Conservation (phyloP, 768 basidiomycete species). For the Sarcomyxa edulis region DNA sequence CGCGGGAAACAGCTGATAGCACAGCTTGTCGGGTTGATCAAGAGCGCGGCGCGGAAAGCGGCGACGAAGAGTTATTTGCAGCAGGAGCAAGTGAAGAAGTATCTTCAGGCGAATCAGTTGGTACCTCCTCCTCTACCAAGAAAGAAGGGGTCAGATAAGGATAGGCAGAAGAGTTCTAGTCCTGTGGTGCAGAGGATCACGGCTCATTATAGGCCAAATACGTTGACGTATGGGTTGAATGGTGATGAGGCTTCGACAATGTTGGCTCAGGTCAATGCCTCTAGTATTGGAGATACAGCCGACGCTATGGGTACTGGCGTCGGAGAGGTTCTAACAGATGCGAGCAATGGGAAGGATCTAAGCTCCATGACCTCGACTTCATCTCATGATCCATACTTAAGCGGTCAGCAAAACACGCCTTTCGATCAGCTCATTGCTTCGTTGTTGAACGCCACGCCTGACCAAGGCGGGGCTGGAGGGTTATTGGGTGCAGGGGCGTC, state of each 20-base stretch:
- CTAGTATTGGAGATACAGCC: too few species aligned
- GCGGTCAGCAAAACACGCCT: slow-evolving; percentile 18
- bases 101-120: not conserved
- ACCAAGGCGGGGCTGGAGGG: slow-evolving; percentile 12
- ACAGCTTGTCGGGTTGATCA: slow-evolving; percentile 57
- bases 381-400: slow-evolving; percentile 3
- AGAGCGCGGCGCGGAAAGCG: slow-evolving; percentile 56
- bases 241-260: too few species aligned
- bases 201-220: slow-evolving; percentile 27
- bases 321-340: slow-evolving; percentile 20
- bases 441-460: slow-evolving; percentile 29
- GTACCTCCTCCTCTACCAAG: slow-evolving; percentile 1
- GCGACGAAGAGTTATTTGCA: slow-evolving; percentile 45
- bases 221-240: slow-evolving; percentile 23
- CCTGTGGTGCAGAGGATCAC: slow-evolving; percentile 16
- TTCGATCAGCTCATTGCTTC: slow-evolving; percentile 37
- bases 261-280: too few species aligned
- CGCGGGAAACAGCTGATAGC: slow-evolving; percentile 57
- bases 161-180: slow-evolving; percentile 4
- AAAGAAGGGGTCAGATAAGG: not conserved
- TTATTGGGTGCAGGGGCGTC: not conserved
- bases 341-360: slow-evolving; percentile 17
- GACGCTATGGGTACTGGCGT: too few species aligned
- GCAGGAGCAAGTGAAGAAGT: slow-evolving; percentile 12
- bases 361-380: not conserved